A percentile compares a stretch with the other conserved stretches of the same genome.
These are phyloP conservation scores for Raddia distichophylla DNA, from an alignment of 176 grass and related monocot genomes.

Conservation along the genomic window DNA sequence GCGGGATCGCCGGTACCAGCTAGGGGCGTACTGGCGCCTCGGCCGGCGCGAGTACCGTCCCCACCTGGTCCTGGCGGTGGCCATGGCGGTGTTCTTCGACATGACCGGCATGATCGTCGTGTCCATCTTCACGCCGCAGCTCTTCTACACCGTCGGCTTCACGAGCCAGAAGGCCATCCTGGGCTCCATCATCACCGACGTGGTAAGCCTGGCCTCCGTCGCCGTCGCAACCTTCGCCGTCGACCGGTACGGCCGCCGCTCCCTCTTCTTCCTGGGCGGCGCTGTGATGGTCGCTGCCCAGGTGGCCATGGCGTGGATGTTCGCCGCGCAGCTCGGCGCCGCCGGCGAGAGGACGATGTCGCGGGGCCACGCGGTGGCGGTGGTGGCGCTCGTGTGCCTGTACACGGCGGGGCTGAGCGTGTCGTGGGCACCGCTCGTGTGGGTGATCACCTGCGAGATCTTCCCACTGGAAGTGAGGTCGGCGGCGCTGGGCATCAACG, in stretches of 20 bases:
- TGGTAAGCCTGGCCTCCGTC: constrained; percentile 53
- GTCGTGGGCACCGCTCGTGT: constrained; percentile 81
- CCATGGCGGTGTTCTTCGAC: constrained; percentile 67
- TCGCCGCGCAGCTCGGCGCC: constrained; percentile 50
- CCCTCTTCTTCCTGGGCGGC: constrained; percentile 58
- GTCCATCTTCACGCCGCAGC: constrained; percentile 59
- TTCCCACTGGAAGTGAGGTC: constrained; percentile 86
- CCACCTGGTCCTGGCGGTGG: constrained; percentile 63
- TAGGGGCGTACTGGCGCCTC: constrained; percentile 57
- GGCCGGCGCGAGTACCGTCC: constrained; percentile 53
- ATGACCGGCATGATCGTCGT: constrained; percentile 67
- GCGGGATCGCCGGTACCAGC: constrained; percentile 28
- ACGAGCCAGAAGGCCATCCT: constrained; percentile 57
- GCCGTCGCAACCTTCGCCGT: constrained; percentile 31
- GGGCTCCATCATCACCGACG: constrained; percentile 59
- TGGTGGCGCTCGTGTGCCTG: constrained; percentile 66
- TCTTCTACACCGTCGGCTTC: constrained; percentile 70
- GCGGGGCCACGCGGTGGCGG: constrained; percentile 46
- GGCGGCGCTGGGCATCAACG: constrained; percentile 64
- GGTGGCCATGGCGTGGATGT: constrained; percentile 66
- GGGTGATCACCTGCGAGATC: constrained; percentile 73
- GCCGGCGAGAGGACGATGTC: constrained; percentile 45
- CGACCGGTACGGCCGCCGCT: constrained; percentile 48
- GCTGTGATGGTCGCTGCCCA: constrained; percentile 42
- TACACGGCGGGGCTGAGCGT: constrained; percentile 63